phyloP scores from a whole-genome alignment of 202 grass and related monocot species.

The Panicum hallii region DNA sequence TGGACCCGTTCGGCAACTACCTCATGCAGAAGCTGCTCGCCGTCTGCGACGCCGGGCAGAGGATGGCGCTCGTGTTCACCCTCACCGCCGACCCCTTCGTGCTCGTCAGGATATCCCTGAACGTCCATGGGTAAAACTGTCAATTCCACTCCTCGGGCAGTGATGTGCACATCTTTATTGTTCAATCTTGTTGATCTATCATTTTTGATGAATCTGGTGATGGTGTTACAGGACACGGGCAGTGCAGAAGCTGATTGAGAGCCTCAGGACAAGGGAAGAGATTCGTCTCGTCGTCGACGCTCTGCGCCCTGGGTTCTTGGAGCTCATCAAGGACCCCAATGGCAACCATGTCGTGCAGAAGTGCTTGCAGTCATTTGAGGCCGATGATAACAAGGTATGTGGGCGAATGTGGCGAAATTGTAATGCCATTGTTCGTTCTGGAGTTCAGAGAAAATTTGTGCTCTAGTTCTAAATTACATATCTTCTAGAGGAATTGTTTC shows the following conservation, averaged over 20 bases:
- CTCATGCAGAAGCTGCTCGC: slow-evolving; percentile 93
- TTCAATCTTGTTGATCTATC: neutral
- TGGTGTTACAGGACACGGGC: slow-evolving; percentile 71
- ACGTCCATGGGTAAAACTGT: slow-evolving; percentile 75
- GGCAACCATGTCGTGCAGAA: slow-evolving; percentile 90
- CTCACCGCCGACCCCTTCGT: slow-evolving; percentile 56
- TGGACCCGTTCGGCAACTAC: slow-evolving; percentile 90
- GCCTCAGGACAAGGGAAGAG: slow-evolving; percentile 67
- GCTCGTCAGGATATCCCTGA: slow-evolving; percentile 75
- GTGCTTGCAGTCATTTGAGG: slow-evolving; percentile 69
- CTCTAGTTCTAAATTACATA: neutral
- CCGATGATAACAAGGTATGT: slow-evolving; percentile 87
- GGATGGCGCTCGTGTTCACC: slow-evolving; percentile 57
- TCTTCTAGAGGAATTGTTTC: neutral
- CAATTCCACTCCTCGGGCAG: neutral
- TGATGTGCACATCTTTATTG: neutral
- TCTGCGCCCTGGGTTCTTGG: slow-evolving; percentile 66
- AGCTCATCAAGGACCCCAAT: slow-evolving; percentile 86
- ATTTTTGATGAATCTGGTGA: neutral
- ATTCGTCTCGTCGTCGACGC: slow-evolving; percentile 64
- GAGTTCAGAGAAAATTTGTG: neutral
- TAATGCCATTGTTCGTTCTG: neutral
- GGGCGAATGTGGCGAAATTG: neutral
- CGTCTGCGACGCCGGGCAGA: slow-evolving; percentile 70
- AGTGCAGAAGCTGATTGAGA: slow-evolving; percentile 88